Percentiles rank a stretch among this genome's conserved stretches.
These are phyloP conservation scores for Xylariaceae sp. DNA, from an alignment of 2,329 filamentous ascomycete species.

Conservation along the genomic window DNA sequence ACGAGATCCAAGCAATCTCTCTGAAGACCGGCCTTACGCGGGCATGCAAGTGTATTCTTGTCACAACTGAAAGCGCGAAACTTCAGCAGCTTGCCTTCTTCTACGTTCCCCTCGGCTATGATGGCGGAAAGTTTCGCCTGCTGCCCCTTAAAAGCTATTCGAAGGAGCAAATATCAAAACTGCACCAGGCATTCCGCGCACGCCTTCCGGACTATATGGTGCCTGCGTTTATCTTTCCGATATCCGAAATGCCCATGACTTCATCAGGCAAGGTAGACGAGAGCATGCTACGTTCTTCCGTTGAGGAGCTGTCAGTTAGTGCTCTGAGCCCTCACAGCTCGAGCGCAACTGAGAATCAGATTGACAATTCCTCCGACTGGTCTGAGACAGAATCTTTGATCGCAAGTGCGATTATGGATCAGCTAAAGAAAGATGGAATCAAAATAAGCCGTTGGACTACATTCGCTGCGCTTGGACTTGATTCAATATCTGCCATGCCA, in stretches of 20 bases:
- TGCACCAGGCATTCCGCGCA: slow-evolving; percentile 52
- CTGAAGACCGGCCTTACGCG: slow-evolving; percentile 46
- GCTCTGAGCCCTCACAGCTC: slow-evolving; percentile 38
- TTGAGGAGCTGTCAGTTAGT: slow-evolving; percentile 41
- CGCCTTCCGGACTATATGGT: slow-evolving; percentile 72
- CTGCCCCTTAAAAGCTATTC: slow-evolving; percentile 35
- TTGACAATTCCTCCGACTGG: slow-evolving; percentile 39
- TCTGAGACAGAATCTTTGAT: slow-evolving; percentile 52
- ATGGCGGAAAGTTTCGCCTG: slow-evolving; percentile 30
- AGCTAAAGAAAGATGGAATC: slow-evolving; percentile 40
- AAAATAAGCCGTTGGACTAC: slow-evolving; percentile 61
- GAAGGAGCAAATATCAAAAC: slow-evolving; percentile 32
- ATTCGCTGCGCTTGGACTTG: slow-evolving; percentile 72
- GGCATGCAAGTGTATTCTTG: slow-evolving; percentile 61
- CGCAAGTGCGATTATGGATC: slow-evolving; percentile 47
- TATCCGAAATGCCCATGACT: slow-evolving; percentile 65
- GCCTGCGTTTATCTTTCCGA: slow-evolving; percentile 65
- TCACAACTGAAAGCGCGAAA: slow-evolving; percentile 37
- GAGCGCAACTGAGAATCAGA: slow-evolving; percentile 28
- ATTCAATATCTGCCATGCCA: slow-evolving; percentile 76
- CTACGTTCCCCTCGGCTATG: slow-evolving; percentile 47
- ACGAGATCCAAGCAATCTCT: slow-evolving; percentile 64
- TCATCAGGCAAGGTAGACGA: slow-evolving; percentile 70
- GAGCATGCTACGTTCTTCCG: slow-evolving; percentile 43
- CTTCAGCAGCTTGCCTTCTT: slow-evolving; percentile 61